Percentiles rank a stretch among this genome's conserved stretches.
Evolutionary conservation across 306 rosid species (phyloP).

Genomic region (Quercus aquifolioides): DNA sequence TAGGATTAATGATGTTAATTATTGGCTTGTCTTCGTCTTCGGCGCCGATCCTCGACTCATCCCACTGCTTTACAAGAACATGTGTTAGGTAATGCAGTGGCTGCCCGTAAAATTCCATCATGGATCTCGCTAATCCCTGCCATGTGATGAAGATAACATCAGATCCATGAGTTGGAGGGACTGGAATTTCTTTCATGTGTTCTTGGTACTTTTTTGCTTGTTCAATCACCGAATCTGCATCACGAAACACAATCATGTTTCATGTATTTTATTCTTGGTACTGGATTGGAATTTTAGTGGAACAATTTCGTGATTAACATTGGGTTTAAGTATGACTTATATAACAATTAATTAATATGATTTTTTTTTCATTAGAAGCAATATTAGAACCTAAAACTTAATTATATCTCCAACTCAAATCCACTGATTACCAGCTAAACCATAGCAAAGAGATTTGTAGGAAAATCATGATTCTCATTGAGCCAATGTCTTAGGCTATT

Average conservation of each 20-base stretch:
- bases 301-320: no score
- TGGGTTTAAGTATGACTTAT: no score
- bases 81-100: constrained; percentile 38
- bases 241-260: not conserved
- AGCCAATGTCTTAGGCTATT: no score
- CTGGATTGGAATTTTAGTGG: no score
- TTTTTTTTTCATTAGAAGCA: no score
- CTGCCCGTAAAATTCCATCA: constrained; percentile 25
- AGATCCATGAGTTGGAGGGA: constrained; percentile 2
- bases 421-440: no score
- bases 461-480: no score
- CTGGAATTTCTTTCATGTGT: constrained; percentile 4
- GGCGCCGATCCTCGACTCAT: constrained; percentile 25
- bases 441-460: no score
- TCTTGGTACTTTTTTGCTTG: constrained; percentile 30
- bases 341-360: no score
- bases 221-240: constrained; percentile 18
- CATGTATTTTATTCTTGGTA: not conserved
- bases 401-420: no score
- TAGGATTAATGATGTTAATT: not conserved
- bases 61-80: constrained; percentile 38
- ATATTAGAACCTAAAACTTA: no score
- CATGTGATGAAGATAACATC: constrained; percentile 8
- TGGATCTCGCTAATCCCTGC: constrained; percentile 20
- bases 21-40: constrained; percentile 22